A percentile compares a stretch with the other conserved stretches of the same genome.
phyloP scores from a whole-genome alignment of 2,329 filamentous ascomycete genomes.

The Diaporthe caulivora region DNA sequence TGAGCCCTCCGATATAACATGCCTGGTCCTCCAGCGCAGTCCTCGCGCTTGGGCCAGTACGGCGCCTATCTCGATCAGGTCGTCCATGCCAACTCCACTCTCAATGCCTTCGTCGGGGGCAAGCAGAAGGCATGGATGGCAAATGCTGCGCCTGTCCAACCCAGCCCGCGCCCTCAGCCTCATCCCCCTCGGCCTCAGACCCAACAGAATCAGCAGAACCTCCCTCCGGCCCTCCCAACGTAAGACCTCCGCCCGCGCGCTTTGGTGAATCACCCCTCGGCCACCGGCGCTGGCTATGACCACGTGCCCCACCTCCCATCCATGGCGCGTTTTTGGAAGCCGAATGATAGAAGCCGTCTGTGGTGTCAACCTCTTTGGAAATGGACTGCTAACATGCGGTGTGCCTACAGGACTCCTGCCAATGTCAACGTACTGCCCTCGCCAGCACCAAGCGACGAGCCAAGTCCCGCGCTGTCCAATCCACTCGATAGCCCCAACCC shows the following conservation, averaged over 20 bases:
- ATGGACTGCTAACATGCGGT: slow-evolving; percentile 15
- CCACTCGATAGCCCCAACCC: slow-evolving; percentile 51
- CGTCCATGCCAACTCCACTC: slow-evolving; percentile 48
- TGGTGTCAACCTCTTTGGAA: background rate
- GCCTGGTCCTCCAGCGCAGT: slow-evolving; percentile 32
- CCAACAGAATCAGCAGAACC: slow-evolving; percentile 5
- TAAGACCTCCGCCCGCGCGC: slow-evolving; percentile 14
- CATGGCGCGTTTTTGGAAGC: background rate
- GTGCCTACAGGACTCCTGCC: slow-evolving; percentile 38
- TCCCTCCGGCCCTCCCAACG: slow-evolving; percentile 2
- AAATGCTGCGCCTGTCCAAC: slow-evolving; percentile 36
- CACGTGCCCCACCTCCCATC: background rate
- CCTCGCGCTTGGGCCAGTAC: slow-evolving; percentile 23
- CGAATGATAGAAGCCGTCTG: background rate
- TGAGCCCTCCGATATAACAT: slow-evolving; percentile 36
- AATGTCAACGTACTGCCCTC: slow-evolving; percentile 64
- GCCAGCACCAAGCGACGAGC: slow-evolving; percentile 73
- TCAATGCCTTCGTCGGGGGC: slow-evolving; percentile 46
- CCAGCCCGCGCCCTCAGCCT: slow-evolving; percentile 35
- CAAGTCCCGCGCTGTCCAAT: slow-evolving; percentile 58
- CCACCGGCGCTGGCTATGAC: background rate
- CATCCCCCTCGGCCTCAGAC: slow-evolving; percentile 5
- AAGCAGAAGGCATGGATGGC: slow-evolving; percentile 48
- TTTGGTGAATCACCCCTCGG: background rate
- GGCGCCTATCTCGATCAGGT: slow-evolving; percentile 40